Conservation (phyloP, 495 filamentous ascomycete species). For the Haplographium delicatum region DNA sequence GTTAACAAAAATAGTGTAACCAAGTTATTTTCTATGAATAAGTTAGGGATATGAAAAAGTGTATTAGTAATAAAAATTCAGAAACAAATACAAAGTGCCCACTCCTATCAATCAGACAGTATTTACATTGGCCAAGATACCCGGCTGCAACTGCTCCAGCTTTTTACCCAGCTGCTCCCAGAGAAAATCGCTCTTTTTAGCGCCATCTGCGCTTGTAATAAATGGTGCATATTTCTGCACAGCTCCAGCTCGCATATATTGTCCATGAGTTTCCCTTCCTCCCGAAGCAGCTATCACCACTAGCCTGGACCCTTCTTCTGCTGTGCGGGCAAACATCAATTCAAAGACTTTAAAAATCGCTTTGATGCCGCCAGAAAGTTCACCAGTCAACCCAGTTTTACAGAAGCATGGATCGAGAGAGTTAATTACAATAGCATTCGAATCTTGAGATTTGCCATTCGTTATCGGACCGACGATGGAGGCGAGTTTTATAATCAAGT, state of each 20-base stretch:
- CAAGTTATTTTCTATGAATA: too few relatives aligned
- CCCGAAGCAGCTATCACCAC: slow-evolving; percentile 17
- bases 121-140: too few relatives aligned
- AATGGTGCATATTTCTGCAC: slow-evolving; percentile 3
- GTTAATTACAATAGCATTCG: slow-evolving; percentile 20
- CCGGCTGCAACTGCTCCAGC: slow-evolving; percentile 3
- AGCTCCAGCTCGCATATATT: slow-evolving; percentile 12
- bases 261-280: slow-evolving; percentile 19
- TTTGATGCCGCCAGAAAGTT: not conserved
- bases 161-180: slow-evolving; percentile 11
- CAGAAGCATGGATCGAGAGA: slow-evolving; percentile 21
- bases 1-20: too few relatives aligned
- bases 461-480: slow-evolving; percentile 9
- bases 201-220: slow-evolving; percentile 4
- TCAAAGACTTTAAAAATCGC: slow-evolving; percentile 8
- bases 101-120: too few relatives aligned
- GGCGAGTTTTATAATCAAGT: slow-evolving; percentile 7
- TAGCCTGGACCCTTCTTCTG: slow-evolving; percentile 16
- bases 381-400: slow-evolving; percentile 9
- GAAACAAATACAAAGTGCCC: too few relatives aligned
- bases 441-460: not conserved
- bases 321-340: slow-evolving; percentile 9
- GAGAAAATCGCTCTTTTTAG: slow-evolving; percentile 1
- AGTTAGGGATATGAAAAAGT: too few relatives aligned
- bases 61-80: too few relatives aligned